A percentile compares a stretch with the other conserved stretches of the same genome.
Conservation (phyloP, 23 red algal genomes). For the Gracilaria caudata region DNA sequence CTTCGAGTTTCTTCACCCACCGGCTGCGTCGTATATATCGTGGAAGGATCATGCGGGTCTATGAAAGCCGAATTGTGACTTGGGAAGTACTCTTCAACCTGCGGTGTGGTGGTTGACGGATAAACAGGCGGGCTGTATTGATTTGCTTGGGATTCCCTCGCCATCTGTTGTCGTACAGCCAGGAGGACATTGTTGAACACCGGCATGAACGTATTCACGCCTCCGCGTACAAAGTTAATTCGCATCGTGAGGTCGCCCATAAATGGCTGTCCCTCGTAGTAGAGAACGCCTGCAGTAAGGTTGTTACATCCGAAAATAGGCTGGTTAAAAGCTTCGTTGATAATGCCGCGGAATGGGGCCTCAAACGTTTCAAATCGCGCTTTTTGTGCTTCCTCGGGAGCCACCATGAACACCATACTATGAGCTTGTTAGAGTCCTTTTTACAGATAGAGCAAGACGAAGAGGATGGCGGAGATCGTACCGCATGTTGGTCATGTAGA, state of each 20-base stretch:
- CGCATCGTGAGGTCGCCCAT: slow-evolving; percentile 59
- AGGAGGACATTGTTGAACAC: slow-evolving; percentile 67
- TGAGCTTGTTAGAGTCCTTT: not conserved
- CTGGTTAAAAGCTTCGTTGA: slow-evolving; percentile 72
- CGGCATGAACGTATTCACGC: slow-evolving; percentile 77
- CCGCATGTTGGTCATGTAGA: slow-evolving; percentile 80
- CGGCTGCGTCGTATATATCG: slow-evolving; percentile 73
- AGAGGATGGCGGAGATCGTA: slow-evolving; percentile 5
- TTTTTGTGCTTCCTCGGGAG: slow-evolving; percentile 28
- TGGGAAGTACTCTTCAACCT: slow-evolving; percentile 56
- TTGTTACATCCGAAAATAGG: slow-evolving; percentile 81
- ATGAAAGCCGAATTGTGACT: slow-evolving; percentile 57
- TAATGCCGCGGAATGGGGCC: slow-evolving; percentile 78
- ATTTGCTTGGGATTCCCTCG: not conserved
- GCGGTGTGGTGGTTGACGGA: not conserved
- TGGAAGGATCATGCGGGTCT: slow-evolving; percentile 77
- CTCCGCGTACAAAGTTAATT: slow-evolving; percentile 74
- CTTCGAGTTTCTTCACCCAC: slow-evolving; percentile 45
- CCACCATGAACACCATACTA: slow-evolving; percentile 60
- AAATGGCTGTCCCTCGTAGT: slow-evolving; percentile 84
- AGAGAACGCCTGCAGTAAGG: slow-evolving; percentile 44
- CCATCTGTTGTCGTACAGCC: slow-evolving; percentile 47
- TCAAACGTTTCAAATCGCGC: slow-evolving; percentile 64
- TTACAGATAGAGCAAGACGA: not conserved
- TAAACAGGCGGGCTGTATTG: slow-evolving; percentile 21